Conservation (phyloP, 1,139 yeast species). For the Lodderomyces beijingensis region DNA sequence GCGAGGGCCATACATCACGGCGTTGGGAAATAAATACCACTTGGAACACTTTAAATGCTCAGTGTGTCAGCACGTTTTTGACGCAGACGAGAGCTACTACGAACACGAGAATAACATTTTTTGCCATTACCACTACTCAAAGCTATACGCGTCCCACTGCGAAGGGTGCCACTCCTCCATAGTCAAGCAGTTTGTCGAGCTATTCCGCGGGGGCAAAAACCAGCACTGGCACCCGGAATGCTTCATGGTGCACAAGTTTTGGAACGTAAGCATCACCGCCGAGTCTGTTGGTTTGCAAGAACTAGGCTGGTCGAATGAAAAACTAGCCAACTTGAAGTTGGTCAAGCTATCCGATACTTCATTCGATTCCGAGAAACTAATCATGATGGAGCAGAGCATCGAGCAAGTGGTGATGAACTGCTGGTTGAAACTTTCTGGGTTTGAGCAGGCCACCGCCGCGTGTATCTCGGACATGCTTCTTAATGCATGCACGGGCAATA, state of each 20-base stretch:
- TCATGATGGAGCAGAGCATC: slow-evolving; percentile 58
- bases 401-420: slow-evolving; percentile 70
- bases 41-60: slow-evolving; percentile 94
- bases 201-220: slow-evolving; percentile 86
- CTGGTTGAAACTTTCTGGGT: slow-evolving; percentile 85
- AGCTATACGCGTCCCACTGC: slow-evolving; percentile 80
- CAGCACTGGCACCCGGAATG: slow-evolving; percentile 99
- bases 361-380: slow-evolving; percentile 49
- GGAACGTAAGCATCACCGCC: slow-evolving; percentile 83
- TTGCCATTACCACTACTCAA: slow-evolving; percentile 90
- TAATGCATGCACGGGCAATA: slow-evolving; percentile 74
- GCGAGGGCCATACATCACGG: slow-evolving; percentile 91
- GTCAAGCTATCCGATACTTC: slow-evolving; percentile 9
- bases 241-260: slow-evolving; percentile 93
- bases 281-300: slow-evolving; percentile 54
- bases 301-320: slow-evolving; percentile 15
- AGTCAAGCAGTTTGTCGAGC: slow-evolving; percentile 89
- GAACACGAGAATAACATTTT: slow-evolving; percentile 81
- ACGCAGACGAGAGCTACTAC: slow-evolving; percentile 87
- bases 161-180: slow-evolving; percentile 93
- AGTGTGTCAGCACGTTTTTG: slow-evolving; percentile 82
- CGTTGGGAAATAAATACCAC: slow-evolving; percentile 88
- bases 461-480: slow-evolving; percentile 92
- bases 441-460: slow-evolving; percentile 90
- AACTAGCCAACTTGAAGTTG: slow-evolving; percentile 16